Percentiles rank a stretch among this genome's conserved stretches.
Evolutionary conservation across 768 basidiomycete genomes (phyloP).

Genomic region (Phanerochaete sordida): DNA sequence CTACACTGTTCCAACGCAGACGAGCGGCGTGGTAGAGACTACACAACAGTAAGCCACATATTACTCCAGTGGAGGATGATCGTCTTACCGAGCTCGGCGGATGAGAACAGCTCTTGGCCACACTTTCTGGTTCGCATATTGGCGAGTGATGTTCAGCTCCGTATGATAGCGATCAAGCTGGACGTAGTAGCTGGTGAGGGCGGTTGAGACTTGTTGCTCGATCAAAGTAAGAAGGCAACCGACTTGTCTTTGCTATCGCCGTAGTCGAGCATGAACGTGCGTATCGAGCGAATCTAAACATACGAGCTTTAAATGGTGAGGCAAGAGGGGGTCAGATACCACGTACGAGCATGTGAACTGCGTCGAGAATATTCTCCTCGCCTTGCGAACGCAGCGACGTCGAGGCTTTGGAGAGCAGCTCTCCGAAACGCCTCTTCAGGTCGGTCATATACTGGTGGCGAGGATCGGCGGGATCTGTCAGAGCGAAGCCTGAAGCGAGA

Average conservation of each 20-base stretch:
- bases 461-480: conserved; percentile 62
- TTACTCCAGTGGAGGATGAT: neutral
- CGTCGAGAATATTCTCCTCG: conserved; percentile 79
- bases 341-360: conserved; percentile 67
- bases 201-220: too few species aligned
- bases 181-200: conserved; percentile 52
- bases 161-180: conserved; percentile 54
- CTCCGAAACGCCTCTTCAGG: conserved; percentile 61
- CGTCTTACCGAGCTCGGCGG: conserved; percentile 61
- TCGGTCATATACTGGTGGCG: conserved; percentile 57
- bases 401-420: conserved; percentile 70
- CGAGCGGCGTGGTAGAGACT: conserved; percentile 67
- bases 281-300: conserved; percentile 58
- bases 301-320: too few species aligned
- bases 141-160: conserved; percentile 65
- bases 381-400: conserved; percentile 65
- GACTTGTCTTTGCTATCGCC: conserved; percentile 63
- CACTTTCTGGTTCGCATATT: conserved; percentile 65
- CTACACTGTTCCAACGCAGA: conserved; percentile 71
- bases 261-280: conserved; percentile 71
- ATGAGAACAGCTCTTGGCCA: conserved; percentile 76
- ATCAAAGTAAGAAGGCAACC: neutral
- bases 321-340: too few species aligned
- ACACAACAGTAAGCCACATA: neutral
- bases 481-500: conserved; percentile 61